Percentiles rank a stretch among this genome's conserved stretches.
phyloP scores from a whole-genome alignment of 75 land plant genomes.

The Picea glauca region DNA sequence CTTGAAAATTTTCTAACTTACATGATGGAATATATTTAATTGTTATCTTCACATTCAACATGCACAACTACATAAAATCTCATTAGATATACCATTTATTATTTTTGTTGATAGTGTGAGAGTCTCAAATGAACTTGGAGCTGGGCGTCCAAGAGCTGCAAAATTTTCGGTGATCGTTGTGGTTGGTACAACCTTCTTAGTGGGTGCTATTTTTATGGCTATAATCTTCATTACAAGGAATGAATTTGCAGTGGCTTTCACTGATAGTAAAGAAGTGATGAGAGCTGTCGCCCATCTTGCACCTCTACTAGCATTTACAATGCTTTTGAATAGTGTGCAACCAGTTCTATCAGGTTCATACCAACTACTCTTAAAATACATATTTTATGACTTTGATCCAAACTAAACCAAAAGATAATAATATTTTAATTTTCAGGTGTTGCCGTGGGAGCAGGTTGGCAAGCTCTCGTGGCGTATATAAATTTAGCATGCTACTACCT shows the following conservation, averaged over 20 bases:
- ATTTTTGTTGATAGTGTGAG: constrained; percentile 19
- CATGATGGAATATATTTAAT: too few species aligned
- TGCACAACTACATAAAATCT: too few species aligned
- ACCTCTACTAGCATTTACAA: constrained; percentile 21
- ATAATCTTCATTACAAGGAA: constrained; percentile 13
- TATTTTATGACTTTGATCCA: too few species aligned
- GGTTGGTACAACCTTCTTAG: constrained; percentile 10
- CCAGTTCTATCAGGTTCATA: constrained; percentile 17
- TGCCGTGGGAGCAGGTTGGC: constrained; percentile 20
- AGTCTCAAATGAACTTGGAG: constrained; percentile 38
- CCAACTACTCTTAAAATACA: too few species aligned
- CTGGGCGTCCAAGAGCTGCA: constrained; percentile 26
- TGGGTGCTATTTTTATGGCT: constrained; percentile 17
- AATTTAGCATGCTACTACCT: constrained; percentile 21
- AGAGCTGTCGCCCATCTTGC: constrained; percentile 2
- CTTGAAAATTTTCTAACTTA: too few species aligned
- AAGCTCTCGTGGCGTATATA: constrained; percentile 10
- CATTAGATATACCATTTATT: too few species aligned
- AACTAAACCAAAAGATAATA: too few species aligned
- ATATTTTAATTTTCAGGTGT: constrained; percentile 12
- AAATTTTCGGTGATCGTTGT: constrained; percentile 23
- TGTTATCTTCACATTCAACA: too few species aligned
- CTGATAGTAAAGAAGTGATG: constrained; percentile 15
- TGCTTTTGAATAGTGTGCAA: constrained; percentile 24
- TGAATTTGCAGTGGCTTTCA: constrained; percentile 25